Evolutionary conservation across 2,329 filamentous ascomycete genomes (phyloP), one percentile per base, ranked within the genome.

Genomic region (Trichoderma breve): DNA sequence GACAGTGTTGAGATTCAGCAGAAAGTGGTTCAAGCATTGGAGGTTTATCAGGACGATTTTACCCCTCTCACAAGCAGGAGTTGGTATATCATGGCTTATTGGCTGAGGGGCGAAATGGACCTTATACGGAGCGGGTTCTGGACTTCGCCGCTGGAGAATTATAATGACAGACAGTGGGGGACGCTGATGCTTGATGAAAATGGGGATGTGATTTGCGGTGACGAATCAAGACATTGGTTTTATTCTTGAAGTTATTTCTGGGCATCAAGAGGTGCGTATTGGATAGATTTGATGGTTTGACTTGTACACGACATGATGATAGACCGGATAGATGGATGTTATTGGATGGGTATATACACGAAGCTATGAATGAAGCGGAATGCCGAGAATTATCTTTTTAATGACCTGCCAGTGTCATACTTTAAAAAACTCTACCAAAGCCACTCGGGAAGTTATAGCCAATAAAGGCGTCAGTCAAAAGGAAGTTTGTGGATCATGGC

Each of bases 1-100:
- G 78, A 78, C 3, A 83, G 84, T 14, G 21, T 14, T 3, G 43
- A 8, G 14, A 36, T 74, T 43, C 60, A 66, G 47, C 21, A 36
- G 2, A 63, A 57, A 6, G 73, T 77, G 34, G 39, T 63, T 24
- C 34, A 26, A 6, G 70, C 73, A 28, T 30, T 78, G n/a, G 60
- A 71, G 11, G 70, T 77, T 18, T 78, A 76, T 53, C 71, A 74
- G 14, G 57, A 57, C 8, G 76, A 78, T 36, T 78, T 71, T 43
- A n/a, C 68, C 6, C 53, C 63, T 9, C 28, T 55, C 6, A 62
- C 62, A 9, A 21, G 34, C 4, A 66, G 43, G n/a, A 24, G 71
- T 8, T 73, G 71, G 71, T 73, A 67, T 18, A 53, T 71, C n/a
- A 68, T 73, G 51, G 53, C 67, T 4, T 21, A 39, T 24, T 71